phyloP scores from a whole-genome alignment of 2,329 filamentous ascomycete species.

The Exophiala oligosperma region DNA sequence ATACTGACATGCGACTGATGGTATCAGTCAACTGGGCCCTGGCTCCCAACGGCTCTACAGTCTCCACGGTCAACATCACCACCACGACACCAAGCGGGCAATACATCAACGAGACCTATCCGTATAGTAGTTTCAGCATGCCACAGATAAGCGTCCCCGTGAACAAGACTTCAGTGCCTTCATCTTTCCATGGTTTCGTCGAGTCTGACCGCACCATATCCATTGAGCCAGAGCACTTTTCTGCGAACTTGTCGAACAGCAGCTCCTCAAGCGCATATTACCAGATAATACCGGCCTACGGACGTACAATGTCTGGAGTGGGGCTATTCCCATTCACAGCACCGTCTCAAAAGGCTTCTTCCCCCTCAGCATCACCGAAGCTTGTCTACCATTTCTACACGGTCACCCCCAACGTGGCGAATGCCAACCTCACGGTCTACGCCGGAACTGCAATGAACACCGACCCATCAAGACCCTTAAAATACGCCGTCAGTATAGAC shows the following conservation, averaged over 20 bases:
- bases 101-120: conserved; percentile 9
- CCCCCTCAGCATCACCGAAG: conserved; percentile 46
- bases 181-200: conserved; percentile 61
- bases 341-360: conserved; percentile 50
- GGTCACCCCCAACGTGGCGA: conserved; percentile 51
- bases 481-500: conserved; percentile 53
- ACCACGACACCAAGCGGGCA: conserved; percentile 29
- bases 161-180: conserved; percentile 49
- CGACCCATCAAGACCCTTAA: conserved; percentile 50
- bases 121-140: conserved; percentile 36
- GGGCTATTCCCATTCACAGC: conserved; percentile 56
- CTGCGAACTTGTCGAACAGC: conserved; percentile 25
- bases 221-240: conserved; percentile 39
- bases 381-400: conserved; percentile 64
- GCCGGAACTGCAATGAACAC: conserved; percentile 51
- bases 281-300: conserved; percentile 54
- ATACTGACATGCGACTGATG: conserved; percentile 54
- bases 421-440: conserved; percentile 41
- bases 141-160: conserved; percentile 57
- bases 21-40: conserved; percentile 59
- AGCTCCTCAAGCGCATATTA: conserved; percentile 42
- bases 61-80: conserved; percentile 35
- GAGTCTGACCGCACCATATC: conserved; percentile 55
- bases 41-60: conserved; percentile 40
- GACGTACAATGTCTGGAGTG: conserved; percentile 60